Evolutionary conservation across 2,329 filamentous ascomycete species (phyloP).

Genomic region (Blastomyces silverae): DNA sequence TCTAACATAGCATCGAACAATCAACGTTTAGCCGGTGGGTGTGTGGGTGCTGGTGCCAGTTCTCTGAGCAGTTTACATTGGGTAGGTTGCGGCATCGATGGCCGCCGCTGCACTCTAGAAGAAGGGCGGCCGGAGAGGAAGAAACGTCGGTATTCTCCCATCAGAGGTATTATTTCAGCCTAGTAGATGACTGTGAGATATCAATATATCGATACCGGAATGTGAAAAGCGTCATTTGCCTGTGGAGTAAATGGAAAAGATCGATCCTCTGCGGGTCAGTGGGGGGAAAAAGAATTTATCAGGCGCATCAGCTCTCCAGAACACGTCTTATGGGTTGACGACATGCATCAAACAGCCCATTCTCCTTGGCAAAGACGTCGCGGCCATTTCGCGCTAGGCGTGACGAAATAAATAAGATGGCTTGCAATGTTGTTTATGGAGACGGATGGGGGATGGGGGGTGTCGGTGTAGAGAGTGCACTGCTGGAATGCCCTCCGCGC

Average conservation of each 20-base stretch:
- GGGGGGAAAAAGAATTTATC: neutral
- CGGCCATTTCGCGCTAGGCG: neutral
- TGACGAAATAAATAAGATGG: neutral
- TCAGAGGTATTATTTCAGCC: neutral
- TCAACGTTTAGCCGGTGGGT: neutral
- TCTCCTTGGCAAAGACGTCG: neutral
- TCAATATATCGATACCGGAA: neutral
- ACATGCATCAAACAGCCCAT: neutral
- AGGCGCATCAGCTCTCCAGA: neutral
- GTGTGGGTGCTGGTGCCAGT: neutral
- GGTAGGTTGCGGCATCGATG: neutral
- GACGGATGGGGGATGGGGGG: neutral
- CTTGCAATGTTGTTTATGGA: neutral
- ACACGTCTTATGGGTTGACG: neutral
- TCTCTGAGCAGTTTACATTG: neutral
- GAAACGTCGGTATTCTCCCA: neutral
- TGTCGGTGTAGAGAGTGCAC: neutral
- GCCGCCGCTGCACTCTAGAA: neutral
- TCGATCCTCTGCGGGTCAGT: neutral
- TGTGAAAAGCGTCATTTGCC: neutral
- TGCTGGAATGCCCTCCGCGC: neutral
- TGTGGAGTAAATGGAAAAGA: neutral
- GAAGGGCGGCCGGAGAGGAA: neutral
- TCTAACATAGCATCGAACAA: neutral
- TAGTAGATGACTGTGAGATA: neutral